A percentile compares a stretch with the other conserved stretches of the same genome.
These are phyloP conservation scores for Pseudocercospora cruenta DNA, from an alignment of 2,329 filamentous ascomycete genomes.

Conservation along the genomic window DNA sequence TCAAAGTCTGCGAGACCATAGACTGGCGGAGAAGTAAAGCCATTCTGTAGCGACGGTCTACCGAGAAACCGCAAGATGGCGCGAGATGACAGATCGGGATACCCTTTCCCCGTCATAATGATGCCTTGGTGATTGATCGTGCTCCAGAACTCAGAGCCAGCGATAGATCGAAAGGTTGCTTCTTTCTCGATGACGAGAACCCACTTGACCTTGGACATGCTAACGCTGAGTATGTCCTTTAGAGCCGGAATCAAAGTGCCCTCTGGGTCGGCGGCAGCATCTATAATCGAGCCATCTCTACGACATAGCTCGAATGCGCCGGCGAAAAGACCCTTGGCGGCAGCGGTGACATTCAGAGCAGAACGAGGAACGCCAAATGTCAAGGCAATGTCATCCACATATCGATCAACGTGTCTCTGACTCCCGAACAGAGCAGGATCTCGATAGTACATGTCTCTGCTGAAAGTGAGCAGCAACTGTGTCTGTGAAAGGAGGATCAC, in stretches of 20 bases:
- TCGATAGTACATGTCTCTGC: constrained; percentile 79
- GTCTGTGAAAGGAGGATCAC: background rate
- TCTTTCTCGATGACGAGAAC: constrained; percentile 80
- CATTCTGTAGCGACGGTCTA: constrained; percentile 50
- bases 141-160: constrained; percentile 60
- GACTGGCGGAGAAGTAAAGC: constrained; percentile 52
- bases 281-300: constrained; percentile 48
- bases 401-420: constrained; percentile 69
- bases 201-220: constrained; percentile 61
- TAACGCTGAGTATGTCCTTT: constrained; percentile 54
- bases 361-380: constrained; percentile 68
- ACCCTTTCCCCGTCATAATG: constrained; percentile 79
- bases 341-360: constrained; percentile 72
- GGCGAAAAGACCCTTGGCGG: constrained; percentile 71
- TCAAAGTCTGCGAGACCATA: constrained; percentile 74
- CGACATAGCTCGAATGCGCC: constrained; percentile 60
- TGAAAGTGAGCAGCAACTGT: constrained; percentile 17
- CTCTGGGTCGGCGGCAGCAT: constrained; percentile 50
- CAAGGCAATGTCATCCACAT: constrained; percentile 74
- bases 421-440: constrained; percentile 71
- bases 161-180: constrained; percentile 74
- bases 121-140: constrained; percentile 59
- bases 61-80: constrained; percentile 64
- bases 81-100: constrained; percentile 74
- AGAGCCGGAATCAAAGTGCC: constrained; percentile 64